A percentile compares a stretch with the other conserved stretches of the same genome.
Evolutionary conservation across 768 basidiomycete genomes (phyloP).

Genomic region (Pholiota molesta): DNA sequence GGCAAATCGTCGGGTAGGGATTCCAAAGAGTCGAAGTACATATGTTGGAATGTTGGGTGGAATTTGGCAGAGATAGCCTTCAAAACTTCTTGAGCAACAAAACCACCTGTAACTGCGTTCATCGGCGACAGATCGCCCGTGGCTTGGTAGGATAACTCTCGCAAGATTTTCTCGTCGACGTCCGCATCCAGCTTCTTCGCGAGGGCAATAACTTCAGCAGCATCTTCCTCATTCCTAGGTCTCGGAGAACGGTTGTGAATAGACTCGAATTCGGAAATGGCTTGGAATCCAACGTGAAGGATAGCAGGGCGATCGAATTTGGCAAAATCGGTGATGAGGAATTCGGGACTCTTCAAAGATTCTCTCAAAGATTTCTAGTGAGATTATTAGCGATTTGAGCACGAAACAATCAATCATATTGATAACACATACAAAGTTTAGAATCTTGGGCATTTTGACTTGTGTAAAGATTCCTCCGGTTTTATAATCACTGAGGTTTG

Average conservation of each 20-base stretch:
- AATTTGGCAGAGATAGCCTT: constrained; percentile 99
- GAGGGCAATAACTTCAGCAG: constrained; percentile 65
- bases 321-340: constrained; percentile 94
- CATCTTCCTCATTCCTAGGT: constrained; percentile 84
- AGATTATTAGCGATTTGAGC: constrained; percentile 1
- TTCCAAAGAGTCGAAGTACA: constrained; percentile 98
- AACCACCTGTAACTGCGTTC: constrained; percentile 93
- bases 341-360: constrained; percentile 79
- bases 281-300: constrained; percentile 94
- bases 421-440: constrained; percentile 78
- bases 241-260: constrained; percentile 73
- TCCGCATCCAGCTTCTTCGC: constrained; percentile 81
- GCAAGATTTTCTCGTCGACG: constrained; percentile 78
- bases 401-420: background rate
- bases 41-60: constrained; percentile 91
- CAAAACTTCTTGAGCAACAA: constrained; percentile 96
- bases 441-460: constrained; percentile 97
- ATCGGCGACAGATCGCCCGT: constrained; percentile 88
- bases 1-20: constrained; percentile 81
- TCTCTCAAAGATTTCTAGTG: constrained; percentile 90
- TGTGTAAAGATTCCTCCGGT: constrained; percentile 95
- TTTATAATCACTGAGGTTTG: constrained; percentile 74
- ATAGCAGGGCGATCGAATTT: constrained; percentile 93
- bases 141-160: constrained; percentile 90
- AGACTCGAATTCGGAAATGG: constrained; percentile 76